Evolutionary conservation across 1,139 yeast species (phyloP), one percentile per base, ranked within the genome.

Genomic region (Maudiozyma humilis): DNA sequence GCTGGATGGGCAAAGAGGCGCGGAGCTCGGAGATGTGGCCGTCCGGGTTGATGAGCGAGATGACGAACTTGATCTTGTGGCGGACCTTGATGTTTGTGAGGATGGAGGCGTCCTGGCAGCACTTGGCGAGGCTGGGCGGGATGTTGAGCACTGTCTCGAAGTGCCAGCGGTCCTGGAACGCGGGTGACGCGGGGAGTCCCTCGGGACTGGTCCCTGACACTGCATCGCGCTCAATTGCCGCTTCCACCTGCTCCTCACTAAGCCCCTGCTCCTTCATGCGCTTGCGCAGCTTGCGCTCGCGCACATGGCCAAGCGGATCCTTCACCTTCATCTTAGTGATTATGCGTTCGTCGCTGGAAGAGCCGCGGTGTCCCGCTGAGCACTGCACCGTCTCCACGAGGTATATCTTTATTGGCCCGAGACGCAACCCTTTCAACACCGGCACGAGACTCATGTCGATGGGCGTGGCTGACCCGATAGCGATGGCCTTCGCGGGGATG

Each of bases 51-150:
- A 72, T 66, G 38, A 82, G 60, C 44, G 75, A 75, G 19, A 82
- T 72, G 2, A 70, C 70, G 29, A 81, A 67, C 47, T 82, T 73
- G 36, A 82, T 55, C 53, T 83, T 72, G 59, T 82, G 91, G 49
- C 78, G 74, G 6, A 81, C 82, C 47, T 70, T 73, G 67, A 64
- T 78, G 59, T 56, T 73, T 43, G 64, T 72, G 52, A 64, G 67
- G 37, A 85, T 71, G 47, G 78, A 82, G 58, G 91, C 84, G 63
- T 91, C 97, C 62, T 89, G 98, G 1, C 95, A 81, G 57, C 91
- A 77, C 55, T 77, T 75, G 1, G 87, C 71, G 45, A 91, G 70
- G 44, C 82, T 77, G 4, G 88, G 72, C 0, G 97, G 97, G 2
- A 89, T 62, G 32, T 69, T 69, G 29, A 89, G 56, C 39, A 69